Evolutionary conservation across 2,329 filamentous ascomycete species (phyloP).

Genomic region (Colletotrichum karsti): DNA sequence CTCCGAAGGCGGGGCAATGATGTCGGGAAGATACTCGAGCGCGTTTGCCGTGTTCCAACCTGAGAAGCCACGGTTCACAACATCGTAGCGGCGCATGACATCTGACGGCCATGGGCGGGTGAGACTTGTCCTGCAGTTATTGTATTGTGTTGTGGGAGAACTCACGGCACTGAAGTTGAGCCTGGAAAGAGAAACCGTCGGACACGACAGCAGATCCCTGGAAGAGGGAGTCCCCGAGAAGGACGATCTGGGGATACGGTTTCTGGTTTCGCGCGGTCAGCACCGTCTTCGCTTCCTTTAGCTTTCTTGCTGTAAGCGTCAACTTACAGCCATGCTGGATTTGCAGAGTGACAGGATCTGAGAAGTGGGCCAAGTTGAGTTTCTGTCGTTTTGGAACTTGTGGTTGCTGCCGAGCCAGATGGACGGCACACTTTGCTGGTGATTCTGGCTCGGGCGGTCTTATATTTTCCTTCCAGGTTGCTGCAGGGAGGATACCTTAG

Average conservation of each 20-base stretch:
- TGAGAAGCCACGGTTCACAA: slow-evolving; percentile 87
- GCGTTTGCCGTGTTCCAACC: slow-evolving; percentile 87
- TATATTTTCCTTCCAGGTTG: background rate
- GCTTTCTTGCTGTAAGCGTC: background rate
- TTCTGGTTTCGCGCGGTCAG: slow-evolving; percentile 13
- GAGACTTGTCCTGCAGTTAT: slow-evolving; percentile 47
- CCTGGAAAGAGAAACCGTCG: slow-evolving; percentile 78
- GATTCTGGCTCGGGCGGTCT: background rate
- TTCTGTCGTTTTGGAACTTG: background rate
- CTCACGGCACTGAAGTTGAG: slow-evolving; percentile 75
- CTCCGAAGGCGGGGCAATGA: slow-evolving; percentile 73
- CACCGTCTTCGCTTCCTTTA: background rate
- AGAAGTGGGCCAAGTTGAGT: background rate
- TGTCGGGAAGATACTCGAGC: slow-evolving; percentile 71
- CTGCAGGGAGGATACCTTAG: slow-evolving; percentile 1
- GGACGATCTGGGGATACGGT: slow-evolving; percentile 75
- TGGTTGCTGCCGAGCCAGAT: background rate
- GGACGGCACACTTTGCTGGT: background rate
- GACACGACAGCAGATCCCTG: slow-evolving; percentile 70
- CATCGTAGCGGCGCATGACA: slow-evolving; percentile 80
- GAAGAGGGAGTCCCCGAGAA: slow-evolving; percentile 92
- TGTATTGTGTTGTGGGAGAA: slow-evolving; percentile 41
- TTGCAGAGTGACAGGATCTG: background rate
- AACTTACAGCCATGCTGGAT: background rate
- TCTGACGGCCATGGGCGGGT: slow-evolving; percentile 52